Evolutionary conservation across 768 basidiomycete genomes (phyloP), one percentile per base, ranked within the genome.

Genomic region (Lanmaoa rubissima): DNA sequence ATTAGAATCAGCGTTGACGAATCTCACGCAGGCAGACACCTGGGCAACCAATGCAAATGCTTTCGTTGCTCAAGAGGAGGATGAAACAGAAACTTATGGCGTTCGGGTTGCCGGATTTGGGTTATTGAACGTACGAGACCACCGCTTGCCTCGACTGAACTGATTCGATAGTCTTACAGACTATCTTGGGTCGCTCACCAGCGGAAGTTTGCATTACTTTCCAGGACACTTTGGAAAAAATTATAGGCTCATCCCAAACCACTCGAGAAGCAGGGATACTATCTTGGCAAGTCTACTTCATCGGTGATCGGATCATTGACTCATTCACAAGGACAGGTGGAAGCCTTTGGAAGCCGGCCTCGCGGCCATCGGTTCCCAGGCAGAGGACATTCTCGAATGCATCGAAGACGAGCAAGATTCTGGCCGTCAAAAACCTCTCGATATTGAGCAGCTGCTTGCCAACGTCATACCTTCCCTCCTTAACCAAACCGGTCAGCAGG

Each of bases 1-100:
- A 36, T 17, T 55, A 2, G 5, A 8, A 16, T 42, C 19, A 39
- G 11, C 24, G 39, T 21, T 54, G 32, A 58, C n/a, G 28, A 36
- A 42, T 41, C 13, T 48, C 52, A 55, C 28, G 31, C 59, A 98
- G 94, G 94, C 94, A 67, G 92, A 94, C 32, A 88, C 84, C 16
- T 98, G 96, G 96, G 82, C 85, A 3, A 83, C 79, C 51, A 90
- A 97, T 63, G 86, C 92, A 4, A 98, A 98, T 62, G 84, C 88
- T 4, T 98, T 98, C 65, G 86, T 98, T 32, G 88, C 89, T 26
- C 93, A 98, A 67, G 95, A 98, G 66, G 93, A 97, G 52, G 96
- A 98, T 58, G 94, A 96, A 59, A 86, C 86, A 1, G 84, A 90
- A 51, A 68, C 79, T 2, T 95, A 94, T 67, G 91, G 90, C 53